phyloP scores from a whole-genome alignment of 1,284 basidiomycete species.

The Sanghuangporus weigelae region DNA sequence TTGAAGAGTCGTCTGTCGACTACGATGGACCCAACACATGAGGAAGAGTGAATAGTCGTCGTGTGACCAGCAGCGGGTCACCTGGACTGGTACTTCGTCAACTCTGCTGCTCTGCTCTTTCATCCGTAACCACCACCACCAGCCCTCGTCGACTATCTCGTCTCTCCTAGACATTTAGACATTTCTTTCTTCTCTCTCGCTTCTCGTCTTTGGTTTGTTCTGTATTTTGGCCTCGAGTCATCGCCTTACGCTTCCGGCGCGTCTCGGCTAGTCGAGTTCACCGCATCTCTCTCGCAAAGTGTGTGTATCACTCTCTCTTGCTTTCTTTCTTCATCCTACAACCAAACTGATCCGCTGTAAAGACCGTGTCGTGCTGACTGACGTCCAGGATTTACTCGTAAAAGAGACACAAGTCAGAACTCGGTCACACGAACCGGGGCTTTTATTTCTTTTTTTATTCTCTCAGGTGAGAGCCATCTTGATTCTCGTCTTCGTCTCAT shows the following conservation, averaged over 20 bases:
- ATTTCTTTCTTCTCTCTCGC: not conserved
- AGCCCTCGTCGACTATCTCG: not conserved
- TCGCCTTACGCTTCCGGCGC: not conserved
- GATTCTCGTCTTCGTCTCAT: not conserved
- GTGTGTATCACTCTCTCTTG: not conserved
- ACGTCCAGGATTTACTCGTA: not conserved
- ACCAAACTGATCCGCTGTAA: too few relatives aligned
- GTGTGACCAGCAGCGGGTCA: too few relatives aligned
- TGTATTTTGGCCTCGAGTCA: not conserved
- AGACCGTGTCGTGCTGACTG: not conserved
- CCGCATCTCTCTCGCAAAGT: not conserved
- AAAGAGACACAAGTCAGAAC: not conserved
- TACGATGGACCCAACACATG: too few relatives aligned
- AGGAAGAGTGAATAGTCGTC: too few relatives aligned
- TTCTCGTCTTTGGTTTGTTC: not conserved
- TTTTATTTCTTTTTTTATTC: not conserved
- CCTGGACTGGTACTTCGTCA: not conserved
- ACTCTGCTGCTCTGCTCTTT: not conserved
- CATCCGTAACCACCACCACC: not conserved
- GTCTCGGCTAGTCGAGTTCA: not conserved
- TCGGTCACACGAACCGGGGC: not conserved
- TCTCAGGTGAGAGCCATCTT: not conserved
- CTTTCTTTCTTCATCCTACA: not conserved
- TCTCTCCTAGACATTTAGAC: constrained; percentile 1
- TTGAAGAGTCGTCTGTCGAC: too few relatives aligned